Conservation (phyloP, 2,329 filamentous ascomycete genomes). For the Hymenoscyphus fructigenus region DNA sequence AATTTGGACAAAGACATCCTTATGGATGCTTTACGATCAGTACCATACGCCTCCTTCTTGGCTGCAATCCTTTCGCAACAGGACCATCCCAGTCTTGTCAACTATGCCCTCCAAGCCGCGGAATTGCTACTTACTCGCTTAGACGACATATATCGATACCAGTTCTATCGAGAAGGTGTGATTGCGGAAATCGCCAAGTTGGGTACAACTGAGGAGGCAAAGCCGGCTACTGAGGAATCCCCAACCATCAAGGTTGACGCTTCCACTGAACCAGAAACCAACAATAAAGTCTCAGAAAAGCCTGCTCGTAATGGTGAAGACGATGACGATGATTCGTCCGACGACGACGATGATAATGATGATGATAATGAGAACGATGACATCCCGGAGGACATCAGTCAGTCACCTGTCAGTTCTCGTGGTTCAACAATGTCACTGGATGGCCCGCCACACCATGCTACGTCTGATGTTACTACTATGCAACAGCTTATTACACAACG, state of each 20-base stretch:
- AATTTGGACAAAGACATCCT: slow-evolving; percentile 86
- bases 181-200: slow-evolving; percentile 87
- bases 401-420: slow-evolving; percentile 49
- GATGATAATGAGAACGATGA: slow-evolving; percentile 52
- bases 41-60: slow-evolving; percentile 93
- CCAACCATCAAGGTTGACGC: slow-evolving; percentile 21
- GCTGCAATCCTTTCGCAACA: slow-evolving; percentile 94
- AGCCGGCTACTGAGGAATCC: slow-evolving; percentile 23
- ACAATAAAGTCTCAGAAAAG: slow-evolving; percentile 36
- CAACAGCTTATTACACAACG: slow-evolving; percentile 72
- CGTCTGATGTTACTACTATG: slow-evolving; percentile 55
- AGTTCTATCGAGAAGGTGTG: slow-evolving; percentile 96
- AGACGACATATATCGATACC: slow-evolving; percentile 86
- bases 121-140: slow-evolving; percentile 83
- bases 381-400: slow-evolving; percentile 46
- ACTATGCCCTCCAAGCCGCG: slow-evolving; percentile 82
- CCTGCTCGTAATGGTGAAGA: slow-evolving; percentile 35
- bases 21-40: slow-evolving; percentile 78
- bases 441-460: slow-evolving; percentile 49
- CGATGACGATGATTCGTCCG: slow-evolving; percentile 37
- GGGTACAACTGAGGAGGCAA: slow-evolving; percentile 45
- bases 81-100: slow-evolving; percentile 84
- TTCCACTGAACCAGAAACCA: slow-evolving; percentile 36
- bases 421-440: slow-evolving; percentile 65
- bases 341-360: slow-evolving; percentile 50